Evolutionary conservation across 2,329 filamentous ascomycete species (phyloP), one percentile per base, ranked within the genome.

Genomic region (Tolypocladium album): DNA sequence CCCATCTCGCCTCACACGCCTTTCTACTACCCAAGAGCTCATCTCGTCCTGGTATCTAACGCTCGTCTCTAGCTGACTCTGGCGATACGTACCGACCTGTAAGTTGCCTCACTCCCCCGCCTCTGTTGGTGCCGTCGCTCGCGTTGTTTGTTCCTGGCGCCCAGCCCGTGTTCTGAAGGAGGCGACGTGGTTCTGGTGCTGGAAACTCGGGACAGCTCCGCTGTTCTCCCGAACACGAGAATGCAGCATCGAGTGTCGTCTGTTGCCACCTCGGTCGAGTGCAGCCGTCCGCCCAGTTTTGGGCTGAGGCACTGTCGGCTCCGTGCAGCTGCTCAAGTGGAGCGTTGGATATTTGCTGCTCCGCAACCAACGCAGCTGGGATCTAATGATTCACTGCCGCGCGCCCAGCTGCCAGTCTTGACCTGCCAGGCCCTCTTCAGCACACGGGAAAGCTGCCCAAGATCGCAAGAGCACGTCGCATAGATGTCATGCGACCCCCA

Each of bases 71-170:
- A 85, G 82, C 82, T 72, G 82, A 85, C 69, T 79, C 80, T 68
- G 80, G 80, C 74, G 82, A 85, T 69, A 85, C 76, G 65, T 85
- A 85, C 73, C 81, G 82, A 72, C 81, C 82, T 69, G 82, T 82
- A 75, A 82, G 80, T 80, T 61, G 45, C 42, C 50, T n/a, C 11
- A 34, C 22, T 11, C 22, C 50, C 31, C 50, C 20, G 31, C 50
- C 27, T 53, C 34, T 36, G 50, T 53, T 53, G 47, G 20, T 9
- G 24, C 47, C 47, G 15, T 9, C 8, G 27, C 15, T 4, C 47
- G 47, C 20, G 34, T 52, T 39, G 59, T 42, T 60, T 59, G 58
- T 63, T 60, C 61, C 60, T 47, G 64, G 62, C 55, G 59, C 58
- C 62, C 11, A 4, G 17, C 45, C 42, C 39, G 8, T 22, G 12